Percentiles rank a stretch among this genome's conserved stretches.
These are phyloP conservation scores for Delphinella strobiligena DNA, from an alignment of 2,329 filamentous ascomycete genomes.

Conservation along the genomic window DNA sequence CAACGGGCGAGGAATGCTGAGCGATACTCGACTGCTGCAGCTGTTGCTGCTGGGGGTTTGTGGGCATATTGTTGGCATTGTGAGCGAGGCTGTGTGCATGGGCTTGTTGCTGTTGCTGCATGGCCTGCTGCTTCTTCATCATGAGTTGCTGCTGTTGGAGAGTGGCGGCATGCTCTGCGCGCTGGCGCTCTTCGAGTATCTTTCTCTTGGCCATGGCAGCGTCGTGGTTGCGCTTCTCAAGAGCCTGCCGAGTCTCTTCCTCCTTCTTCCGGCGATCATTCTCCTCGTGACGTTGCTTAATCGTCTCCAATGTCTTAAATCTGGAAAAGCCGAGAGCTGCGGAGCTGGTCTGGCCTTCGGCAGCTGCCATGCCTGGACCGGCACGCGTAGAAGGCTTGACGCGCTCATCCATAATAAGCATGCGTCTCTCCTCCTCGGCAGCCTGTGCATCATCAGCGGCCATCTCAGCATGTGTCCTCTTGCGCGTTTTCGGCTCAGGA, in stretches of 20 bases:
- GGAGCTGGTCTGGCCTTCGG: conserved; percentile 58
- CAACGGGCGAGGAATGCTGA: conserved; percentile 53
- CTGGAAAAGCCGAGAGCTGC: conserved; percentile 79
- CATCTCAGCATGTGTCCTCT: conserved; percentile 88
- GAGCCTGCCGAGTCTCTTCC: conserved; percentile 42
- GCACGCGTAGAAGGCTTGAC: conserved; percentile 49
- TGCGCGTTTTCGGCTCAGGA: conserved; percentile 76
- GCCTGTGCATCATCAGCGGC: conserved; percentile 88
- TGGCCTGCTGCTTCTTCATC: conserved; percentile 17
- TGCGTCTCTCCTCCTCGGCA: conserved; percentile 78
- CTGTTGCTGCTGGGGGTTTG: conserved; percentile 19
- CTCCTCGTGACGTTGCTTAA: conserved; percentile 65
- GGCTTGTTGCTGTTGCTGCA: conserved; percentile 34
- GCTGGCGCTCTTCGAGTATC: conserved; percentile 21
- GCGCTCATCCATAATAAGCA: conserved; percentile 85
- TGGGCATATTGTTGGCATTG: conserved; percentile 10
- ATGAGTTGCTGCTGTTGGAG: conserved; percentile 38
- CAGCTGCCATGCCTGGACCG: conserved; percentile 49
- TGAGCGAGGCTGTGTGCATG: conserved; percentile 12
- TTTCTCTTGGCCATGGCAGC: conserved; percentile 21
- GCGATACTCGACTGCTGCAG: conserved; percentile 30
- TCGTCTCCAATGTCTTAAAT: conserved; percentile 83
- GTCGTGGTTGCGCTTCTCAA: conserved; percentile 23
- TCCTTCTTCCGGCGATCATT: conserved; percentile 43
- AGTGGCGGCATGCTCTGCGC: conserved; percentile 18